Evolutionary conservation across 1,139 yeast genomes (phyloP), one percentile per base, ranked within the genome.

Genomic region (Pichia terricola): DNA sequence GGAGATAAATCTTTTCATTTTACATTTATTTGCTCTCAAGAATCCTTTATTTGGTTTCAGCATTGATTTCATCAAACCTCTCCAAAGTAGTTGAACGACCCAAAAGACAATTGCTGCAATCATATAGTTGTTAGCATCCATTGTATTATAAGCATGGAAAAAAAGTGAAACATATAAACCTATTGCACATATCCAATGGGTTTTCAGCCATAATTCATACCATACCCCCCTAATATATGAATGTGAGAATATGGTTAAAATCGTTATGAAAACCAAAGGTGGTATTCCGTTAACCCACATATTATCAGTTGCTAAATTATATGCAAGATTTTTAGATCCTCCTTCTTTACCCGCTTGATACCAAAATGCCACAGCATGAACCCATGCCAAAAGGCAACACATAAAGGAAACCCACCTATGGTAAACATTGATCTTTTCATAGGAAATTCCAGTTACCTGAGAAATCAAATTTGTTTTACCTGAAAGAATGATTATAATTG

Each of bases 131-230:
- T 73, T 66, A 37, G 73, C 61, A 35, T 64, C 64, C 44, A 76
- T 59, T 5, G 52, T 37, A 5, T 61, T 64, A 49, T 60, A 61
- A 28, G 68, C 66, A 57, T 79, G 86, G 71, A 73, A 72, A 40
- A 69, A 67, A 50, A 78, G 59, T 4, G 77, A 65, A 5, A 70
- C 79, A 49, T 73, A 65, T 54, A 72, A 77, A 0, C 72, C 81
- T 39, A 76, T 55, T 0, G 79, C 85, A 47, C 69, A 57, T 8
- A 75, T 59, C 85, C 85, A 79, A 58, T 79, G 86, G 10, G 68
- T 51, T 50, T 75, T 78, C 49, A 72, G 61, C 56, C 78, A 79
- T 3, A 67, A 53, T 56, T 79, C 85, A 55, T 79, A 79, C 46
- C 62, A 61, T 25, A 55, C 42, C 35, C 64, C 65, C 47, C 85